These are phyloP conservation scores for Talaromyces nanjingensis DNA, from an alignment of 495 filamentous ascomycete species.

Conservation along the genomic window DNA sequence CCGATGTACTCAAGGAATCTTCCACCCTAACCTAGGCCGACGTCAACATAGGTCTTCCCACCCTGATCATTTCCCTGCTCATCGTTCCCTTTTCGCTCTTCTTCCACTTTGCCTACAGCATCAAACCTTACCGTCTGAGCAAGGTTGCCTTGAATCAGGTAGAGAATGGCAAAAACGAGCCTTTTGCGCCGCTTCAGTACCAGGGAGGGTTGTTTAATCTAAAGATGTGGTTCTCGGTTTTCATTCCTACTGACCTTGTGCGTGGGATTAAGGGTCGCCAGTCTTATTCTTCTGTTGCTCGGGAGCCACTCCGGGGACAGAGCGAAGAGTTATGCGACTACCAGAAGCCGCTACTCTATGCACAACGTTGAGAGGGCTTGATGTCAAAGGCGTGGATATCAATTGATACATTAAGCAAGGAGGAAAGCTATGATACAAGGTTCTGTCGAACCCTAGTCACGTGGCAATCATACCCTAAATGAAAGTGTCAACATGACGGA, in stretches of 20 bases:
- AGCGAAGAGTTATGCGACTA: background rate
- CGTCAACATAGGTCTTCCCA: constrained; percentile 24
- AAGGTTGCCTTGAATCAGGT: background rate
- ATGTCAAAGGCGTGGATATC: background rate
- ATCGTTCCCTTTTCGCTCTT: constrained; percentile 28
- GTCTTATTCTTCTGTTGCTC: background rate
- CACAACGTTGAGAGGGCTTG: background rate
- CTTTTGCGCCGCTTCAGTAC: background rate
- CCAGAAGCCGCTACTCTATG: background rate
- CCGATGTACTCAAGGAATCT: constrained; percentile 16
- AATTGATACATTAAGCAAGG: background rate
- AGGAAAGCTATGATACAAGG: background rate
- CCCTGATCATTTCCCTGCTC: constrained; percentile 27
- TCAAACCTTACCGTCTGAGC: constrained; percentile 15
- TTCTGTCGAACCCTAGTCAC: background rate
- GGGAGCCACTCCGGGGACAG: background rate
- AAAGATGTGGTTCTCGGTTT: background rate
- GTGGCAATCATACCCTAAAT: background rate
- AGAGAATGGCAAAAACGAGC: background rate
- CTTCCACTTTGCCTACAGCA: constrained; percentile 25
- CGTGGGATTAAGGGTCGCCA: background rate
- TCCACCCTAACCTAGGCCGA: constrained; percentile 25
- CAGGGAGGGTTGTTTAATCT: background rate
- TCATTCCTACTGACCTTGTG: background rate
- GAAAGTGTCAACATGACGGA: no score